Percentiles rank a stretch among this genome's conserved stretches.
Conservation (phyloP, 306 rosid species). For the Trifolium fragiferum region DNA sequence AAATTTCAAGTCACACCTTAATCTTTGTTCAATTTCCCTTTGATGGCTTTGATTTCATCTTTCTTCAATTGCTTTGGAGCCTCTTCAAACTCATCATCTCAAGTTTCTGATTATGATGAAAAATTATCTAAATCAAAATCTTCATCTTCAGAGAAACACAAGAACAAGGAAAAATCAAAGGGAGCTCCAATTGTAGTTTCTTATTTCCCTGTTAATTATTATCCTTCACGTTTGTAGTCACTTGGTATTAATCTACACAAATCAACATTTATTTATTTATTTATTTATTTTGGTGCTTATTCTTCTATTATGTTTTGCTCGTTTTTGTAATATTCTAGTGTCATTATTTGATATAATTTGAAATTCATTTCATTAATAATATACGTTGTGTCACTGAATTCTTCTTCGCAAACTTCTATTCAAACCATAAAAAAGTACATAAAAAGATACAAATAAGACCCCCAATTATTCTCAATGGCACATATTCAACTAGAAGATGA, state of each 20-base stretch:
- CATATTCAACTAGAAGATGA: too few species aligned
- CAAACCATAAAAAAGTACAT: too few species aligned
- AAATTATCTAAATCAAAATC: slow-evolving; percentile 24
- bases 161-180: slow-evolving; percentile 35
- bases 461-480: too few species aligned
- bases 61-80: slow-evolving; percentile 31
- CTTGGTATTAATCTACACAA: not conserved
- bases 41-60: slow-evolving; percentile 25
- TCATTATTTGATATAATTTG: too few species aligned
- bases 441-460: too few species aligned
- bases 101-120: slow-evolving; percentile 28
- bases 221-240: not conserved
- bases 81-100: slow-evolving; percentile 28
- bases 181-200: slow-evolving; percentile 37
- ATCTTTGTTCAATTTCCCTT: too few species aligned
- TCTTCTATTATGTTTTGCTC: not conserved
- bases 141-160: slow-evolving; percentile 19
- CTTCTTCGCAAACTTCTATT: too few species aligned
- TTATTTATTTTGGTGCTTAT: not conserved
- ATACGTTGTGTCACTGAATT: too few species aligned
- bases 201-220: slow-evolving; percentile 22
- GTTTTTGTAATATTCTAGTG: too few species aligned
- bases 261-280: not conserved
- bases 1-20: not conserved
- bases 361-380: too few species aligned